These are phyloP conservation scores for Cladosporium austrohemisphaericum DNA, from an alignment of 2,329 filamentous ascomycete genomes.

Conservation along the genomic window DNA sequence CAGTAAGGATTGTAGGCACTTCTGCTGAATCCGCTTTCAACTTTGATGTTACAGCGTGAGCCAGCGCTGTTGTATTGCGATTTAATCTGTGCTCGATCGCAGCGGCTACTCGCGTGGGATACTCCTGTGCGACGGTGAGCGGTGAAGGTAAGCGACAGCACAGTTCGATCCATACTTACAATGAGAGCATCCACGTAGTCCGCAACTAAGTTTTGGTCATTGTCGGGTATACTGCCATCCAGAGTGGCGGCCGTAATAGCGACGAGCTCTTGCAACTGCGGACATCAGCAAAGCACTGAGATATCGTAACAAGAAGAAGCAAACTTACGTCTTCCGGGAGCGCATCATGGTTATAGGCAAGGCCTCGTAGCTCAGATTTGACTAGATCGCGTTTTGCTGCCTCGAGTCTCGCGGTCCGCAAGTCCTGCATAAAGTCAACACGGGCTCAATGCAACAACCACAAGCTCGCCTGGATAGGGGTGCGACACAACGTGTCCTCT, in stretches of 20 bases:
- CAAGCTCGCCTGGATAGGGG: too few relatives aligned
- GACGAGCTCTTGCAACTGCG: slow-evolving; percentile 39
- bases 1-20: slow-evolving; percentile 17
- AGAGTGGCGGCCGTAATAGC: slow-evolving; percentile 41
- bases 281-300: not conserved
- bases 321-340: slow-evolving; percentile 38
- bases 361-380: slow-evolving; percentile 32
- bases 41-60: slow-evolving; percentile 26
- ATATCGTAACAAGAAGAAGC: not conserved
- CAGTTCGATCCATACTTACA: slow-evolving; percentile 18
- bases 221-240: slow-evolving; percentile 32
- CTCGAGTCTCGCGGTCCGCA: slow-evolving; percentile 34
- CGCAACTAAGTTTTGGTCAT: slow-evolving; percentile 39
- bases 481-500: too few relatives aligned
- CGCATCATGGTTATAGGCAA: slow-evolving; percentile 34
- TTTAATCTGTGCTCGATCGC: slow-evolving; percentile 8
- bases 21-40: slow-evolving; percentile 15
- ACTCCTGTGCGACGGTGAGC: slow-evolving; percentile 24
- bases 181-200: slow-evolving; percentile 40
- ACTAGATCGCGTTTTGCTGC: slow-evolving; percentile 34
- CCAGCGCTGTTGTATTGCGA: slow-evolving; percentile 30
- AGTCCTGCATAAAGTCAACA: slow-evolving; percentile 30
- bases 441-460: too few relatives aligned
- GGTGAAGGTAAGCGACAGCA: not conserved
- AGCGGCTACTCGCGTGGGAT: slow-evolving; percentile 34